A percentile compares a stretch with the other conserved stretches of the same genome.
phyloP scores from a whole-genome alignment of 1,284 basidiomycete species.

The Entoloma clypeatum region DNA sequence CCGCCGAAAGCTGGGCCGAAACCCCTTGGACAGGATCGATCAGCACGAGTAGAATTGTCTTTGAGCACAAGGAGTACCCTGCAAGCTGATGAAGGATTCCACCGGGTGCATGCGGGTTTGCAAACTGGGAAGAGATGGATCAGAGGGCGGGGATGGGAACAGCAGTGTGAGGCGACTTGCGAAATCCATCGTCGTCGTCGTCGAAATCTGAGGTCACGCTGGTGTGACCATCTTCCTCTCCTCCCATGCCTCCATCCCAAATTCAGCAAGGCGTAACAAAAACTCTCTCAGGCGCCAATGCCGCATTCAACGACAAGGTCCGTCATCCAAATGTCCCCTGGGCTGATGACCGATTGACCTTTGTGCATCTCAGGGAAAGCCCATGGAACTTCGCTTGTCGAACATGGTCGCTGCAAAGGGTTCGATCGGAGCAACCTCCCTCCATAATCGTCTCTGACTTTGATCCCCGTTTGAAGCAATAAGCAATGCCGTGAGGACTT shows the following conservation, averaged over 20 bases:
- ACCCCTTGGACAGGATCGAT: slow-evolving; percentile 38
- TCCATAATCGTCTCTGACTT: slow-evolving; percentile 2
- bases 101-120: slow-evolving; percentile 49
- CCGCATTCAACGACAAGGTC: slow-evolving; percentile 82
- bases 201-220: slow-evolving; percentile 28
- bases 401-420: slow-evolving; percentile 98
- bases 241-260: slow-evolving; percentile 32
- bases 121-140: slow-evolving; percentile 39
- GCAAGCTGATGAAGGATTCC: slow-evolving; percentile 63
- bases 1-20: slow-evolving; percentile 49
- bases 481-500: slow-evolving; percentile 96
- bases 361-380: slow-evolving; percentile 65
- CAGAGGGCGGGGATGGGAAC: not conserved
- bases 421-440: slow-evolving; percentile 29
- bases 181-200: slow-evolving; percentile 50
- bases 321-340: slow-evolving; percentile 12
- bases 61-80: slow-evolving; percentile 38
- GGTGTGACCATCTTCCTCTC: slow-evolving; percentile 27
- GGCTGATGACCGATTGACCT: slow-evolving; percentile 25
- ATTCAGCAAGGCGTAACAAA: slow-evolving; percentile 36
- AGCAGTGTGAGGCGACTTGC: slow-evolving; percentile 37
- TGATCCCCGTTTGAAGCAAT: slow-evolving; percentile 62
- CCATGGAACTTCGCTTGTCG: slow-evolving; percentile 90
- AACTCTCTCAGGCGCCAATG: slow-evolving; percentile 53
- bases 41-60: slow-evolving; percentile 6